Base-by-base conservation (phyloP, 192 early-diverging fungal species). In the Coemansia sp. region DNA sequence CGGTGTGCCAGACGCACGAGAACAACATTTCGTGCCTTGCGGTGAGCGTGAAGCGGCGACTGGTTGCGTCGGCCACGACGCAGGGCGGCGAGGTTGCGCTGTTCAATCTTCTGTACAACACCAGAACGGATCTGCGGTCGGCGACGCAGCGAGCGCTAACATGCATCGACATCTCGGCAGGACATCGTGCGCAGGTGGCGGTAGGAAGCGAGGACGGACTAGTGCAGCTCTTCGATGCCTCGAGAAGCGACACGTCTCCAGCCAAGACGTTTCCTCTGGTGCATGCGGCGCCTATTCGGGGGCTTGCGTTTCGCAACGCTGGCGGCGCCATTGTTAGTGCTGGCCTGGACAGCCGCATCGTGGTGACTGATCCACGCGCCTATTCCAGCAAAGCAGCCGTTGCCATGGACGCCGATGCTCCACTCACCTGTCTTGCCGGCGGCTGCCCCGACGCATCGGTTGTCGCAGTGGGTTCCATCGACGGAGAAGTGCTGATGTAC, bases 161-260 rank as follows among this genome's bases (percentile, higher is more conserved):
- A 4, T 72, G 79, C 23, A 62, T 83, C 6, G 68, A 65, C 63
- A 71, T 83, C 48, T 70, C 75, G 10, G 18, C 68, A 1, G 69
- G 61, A 0, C 69, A 67, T 61, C 53, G 72, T 15, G 56, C 75
- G 12, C 72, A 74, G 49, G 56, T 83, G 19, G 53, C 63, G 4
- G 75, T 77, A 2, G 80, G 80, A 13, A 77, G 71, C 56, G 80
- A 83, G 54, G 80, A 83, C 48, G 80, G 80, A 19, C 57, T 76
- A 13, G 2, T 83, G 21, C 80, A 83, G 69, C 67, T 83, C n/a
- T 83, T 83, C 26, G 80, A 83, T 58, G 56, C 76, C 11, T 18
- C 71, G 9, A 67, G 80, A 18, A 65, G 64, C 9, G 71, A 61
- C 10, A 52, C 58, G 11, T 68, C 72, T 9, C 75, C 75, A 2